Evolutionary conservation across 441 rosid species (phyloP).

Genomic region (Populus hybrid): DNA sequence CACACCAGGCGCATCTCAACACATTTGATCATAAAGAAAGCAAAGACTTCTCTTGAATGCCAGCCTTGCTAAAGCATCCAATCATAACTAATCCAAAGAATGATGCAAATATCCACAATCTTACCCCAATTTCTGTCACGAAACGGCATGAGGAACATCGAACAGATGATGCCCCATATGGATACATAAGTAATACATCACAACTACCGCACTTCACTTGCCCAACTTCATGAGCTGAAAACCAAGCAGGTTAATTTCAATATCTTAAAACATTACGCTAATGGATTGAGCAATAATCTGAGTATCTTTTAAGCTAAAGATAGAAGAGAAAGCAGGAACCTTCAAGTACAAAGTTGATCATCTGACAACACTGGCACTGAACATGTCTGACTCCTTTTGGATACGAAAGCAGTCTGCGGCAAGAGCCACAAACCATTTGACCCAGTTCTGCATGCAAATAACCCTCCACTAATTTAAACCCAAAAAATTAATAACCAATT

Average conservation of each 20-base stretch:
- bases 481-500: not conserved
- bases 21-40: not conserved
- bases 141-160: constrained; percentile 69
- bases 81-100: not conserved
- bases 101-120: not conserved
- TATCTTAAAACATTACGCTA: not conserved
- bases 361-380: constrained; percentile 64
- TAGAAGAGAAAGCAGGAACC: constrained; percentile 39
- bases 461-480: not conserved
- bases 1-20: not conserved
- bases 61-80: not conserved
- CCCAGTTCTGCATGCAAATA: constrained; percentile 34
- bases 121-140: constrained; percentile 54
- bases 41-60: not conserved
- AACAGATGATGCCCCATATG: constrained; percentile 74
- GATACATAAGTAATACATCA: constrained; percentile 64
- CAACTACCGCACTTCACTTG: constrained; percentile 61
- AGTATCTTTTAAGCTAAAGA: not conserved
- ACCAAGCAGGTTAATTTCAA: constrained; percentile 1
- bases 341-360: constrained; percentile 74
- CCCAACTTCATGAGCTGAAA: constrained; percentile 73
- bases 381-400: constrained; percentile 62
- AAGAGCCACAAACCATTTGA: constrained; percentile 87
- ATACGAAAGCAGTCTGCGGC: constrained; percentile 73
- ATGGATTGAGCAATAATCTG: not conserved